Evolutionary conservation across 1,284 basidiomycete genomes (phyloP).

Genomic region (Puccinia polysora): DNA sequence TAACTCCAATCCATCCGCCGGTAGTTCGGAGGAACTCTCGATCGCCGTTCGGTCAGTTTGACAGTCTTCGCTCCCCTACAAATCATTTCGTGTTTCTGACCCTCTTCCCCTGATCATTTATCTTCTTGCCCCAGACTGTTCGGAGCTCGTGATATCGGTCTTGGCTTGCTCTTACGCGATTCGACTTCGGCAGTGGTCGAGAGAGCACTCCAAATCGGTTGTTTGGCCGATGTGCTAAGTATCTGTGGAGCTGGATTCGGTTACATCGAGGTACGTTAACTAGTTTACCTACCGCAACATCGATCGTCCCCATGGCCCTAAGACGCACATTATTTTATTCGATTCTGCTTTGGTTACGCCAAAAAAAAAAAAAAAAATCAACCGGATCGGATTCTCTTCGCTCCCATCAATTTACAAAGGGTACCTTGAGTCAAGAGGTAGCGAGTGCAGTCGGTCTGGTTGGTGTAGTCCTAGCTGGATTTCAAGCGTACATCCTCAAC

Average conservation of each 20-base stretch:
- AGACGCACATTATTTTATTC: no score
- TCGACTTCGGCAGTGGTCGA: conserved; percentile 33
- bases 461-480: conserved; percentile 16
- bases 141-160: conserved; percentile 33
- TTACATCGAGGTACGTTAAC: conserved; percentile 24
- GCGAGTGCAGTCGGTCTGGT: conserved; percentile 29
- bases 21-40: conserved; percentile 37
- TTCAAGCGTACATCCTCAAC: conserved; percentile 39
- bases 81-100: background rate
- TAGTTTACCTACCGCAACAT: background rate
- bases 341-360: no score
- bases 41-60: conserved; percentile 31
- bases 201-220: conserved; percentile 26
- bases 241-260: conserved; percentile 31
- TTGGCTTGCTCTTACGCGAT: conserved; percentile 34
- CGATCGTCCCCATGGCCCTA: background rate
- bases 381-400: background rate
- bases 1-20: conserved; percentile 15
- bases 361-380: background rate
- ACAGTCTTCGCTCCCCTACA: background rate
- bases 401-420: conserved; percentile 16
- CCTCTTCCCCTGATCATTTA: background rate
- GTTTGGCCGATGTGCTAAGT: conserved; percentile 29
- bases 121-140: conserved; percentile 22
- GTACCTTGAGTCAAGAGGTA: conserved; percentile 43